Conservation (phyloP, 2,329 filamentous ascomycete genomes). For the Aspergillus terreus region DNA sequence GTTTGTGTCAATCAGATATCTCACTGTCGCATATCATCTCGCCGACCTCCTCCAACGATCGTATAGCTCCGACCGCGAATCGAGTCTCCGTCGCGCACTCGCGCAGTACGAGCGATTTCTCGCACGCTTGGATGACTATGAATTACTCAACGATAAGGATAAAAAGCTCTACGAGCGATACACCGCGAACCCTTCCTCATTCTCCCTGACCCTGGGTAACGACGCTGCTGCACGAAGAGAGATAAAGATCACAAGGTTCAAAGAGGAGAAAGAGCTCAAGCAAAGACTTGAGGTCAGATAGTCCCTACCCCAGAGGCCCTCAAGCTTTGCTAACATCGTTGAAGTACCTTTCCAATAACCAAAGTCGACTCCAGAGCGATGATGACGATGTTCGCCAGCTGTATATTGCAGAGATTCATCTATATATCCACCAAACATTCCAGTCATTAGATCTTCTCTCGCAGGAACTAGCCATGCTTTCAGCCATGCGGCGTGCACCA, state of each 20-base stretch:
- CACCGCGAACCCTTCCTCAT: slow-evolving; percentile 65
- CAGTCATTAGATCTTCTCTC: slow-evolving; percentile 82
- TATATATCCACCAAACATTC: slow-evolving; percentile 75
- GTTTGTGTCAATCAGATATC: slow-evolving; percentile 50
- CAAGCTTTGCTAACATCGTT: slow-evolving; percentile 27
- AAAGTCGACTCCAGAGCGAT: slow-evolving; percentile 64
- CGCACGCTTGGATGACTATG: slow-evolving; percentile 72
- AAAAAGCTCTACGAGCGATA: slow-evolving; percentile 69
- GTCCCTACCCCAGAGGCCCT: slow-evolving; percentile 5
- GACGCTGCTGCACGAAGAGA: slow-evolving; percentile 70
- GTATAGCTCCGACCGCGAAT: slow-evolving; percentile 62
- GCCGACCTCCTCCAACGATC: slow-evolving; percentile 72
- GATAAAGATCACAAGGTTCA: slow-evolving; percentile 81
- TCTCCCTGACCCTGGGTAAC: slow-evolving; percentile 65
- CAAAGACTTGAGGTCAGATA: slow-evolving; percentile 67
- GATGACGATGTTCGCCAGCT: slow-evolving; percentile 79
- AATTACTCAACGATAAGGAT: slow-evolving; percentile 63
- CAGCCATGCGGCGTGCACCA: slow-evolving; percentile 58
- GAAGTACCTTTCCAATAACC: slow-evolving; percentile 58
- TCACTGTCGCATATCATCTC: slow-evolving; percentile 72
- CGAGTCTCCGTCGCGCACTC: slow-evolving; percentile 61
- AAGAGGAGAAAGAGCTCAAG: slow-evolving; percentile 80
- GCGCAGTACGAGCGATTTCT: slow-evolving; percentile 75
- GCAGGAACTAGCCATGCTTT: slow-evolving; percentile 78
- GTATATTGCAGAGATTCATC: slow-evolving; percentile 70